A percentile compares a stretch with the other conserved stretches of the same genome.
Evolutionary conservation across 495 filamentous ascomycete species (phyloP).

Genomic region (Cercophora scortea): DNA sequence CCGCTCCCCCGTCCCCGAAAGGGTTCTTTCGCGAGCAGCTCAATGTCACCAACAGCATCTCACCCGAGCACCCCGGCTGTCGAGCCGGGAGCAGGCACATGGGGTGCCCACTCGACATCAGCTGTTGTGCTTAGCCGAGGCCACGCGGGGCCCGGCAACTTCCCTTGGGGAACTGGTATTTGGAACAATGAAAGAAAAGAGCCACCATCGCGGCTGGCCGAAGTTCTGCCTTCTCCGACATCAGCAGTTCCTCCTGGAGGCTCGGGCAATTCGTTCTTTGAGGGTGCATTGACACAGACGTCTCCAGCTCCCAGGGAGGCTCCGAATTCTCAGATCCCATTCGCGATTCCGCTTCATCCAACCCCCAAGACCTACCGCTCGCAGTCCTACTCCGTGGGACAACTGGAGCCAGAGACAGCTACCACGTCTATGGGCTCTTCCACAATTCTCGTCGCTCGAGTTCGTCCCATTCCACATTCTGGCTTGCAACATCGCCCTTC

Average conservation of each 20-base stretch:
- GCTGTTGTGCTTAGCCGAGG: constrained; percentile 47
- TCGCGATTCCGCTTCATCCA: constrained; percentile 83
- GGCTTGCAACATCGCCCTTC: constrained; percentile 76
- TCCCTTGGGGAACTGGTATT: constrained; percentile 68
- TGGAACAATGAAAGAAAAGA: constrained; percentile 76
- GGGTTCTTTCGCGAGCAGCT: constrained; percentile 54
- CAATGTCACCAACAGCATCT: constrained; percentile 68
- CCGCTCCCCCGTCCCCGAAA: constrained; percentile 39
- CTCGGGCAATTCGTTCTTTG: constrained; percentile 39
- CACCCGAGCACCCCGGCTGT: constrained; percentile 66
- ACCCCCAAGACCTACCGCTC: constrained; percentile 90
- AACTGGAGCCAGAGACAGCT: constrained; percentile 66
- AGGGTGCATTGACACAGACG: constrained; percentile 30
- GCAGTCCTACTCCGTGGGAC: constrained; percentile 94
- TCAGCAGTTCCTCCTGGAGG: constrained; percentile 49
- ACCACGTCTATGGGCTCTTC: constrained; percentile 35
- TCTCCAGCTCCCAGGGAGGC: constrained; percentile 38
- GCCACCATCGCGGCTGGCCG: constrained; percentile 61
- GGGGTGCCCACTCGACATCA: constrained; percentile 50
- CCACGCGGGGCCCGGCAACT: constrained; percentile 47
- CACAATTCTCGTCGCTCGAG: constrained; percentile 40
- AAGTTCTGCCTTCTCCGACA: constrained; percentile 71
- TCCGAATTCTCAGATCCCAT: constrained; percentile 64
- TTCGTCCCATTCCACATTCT: constrained; percentile 48
- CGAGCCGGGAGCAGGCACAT: constrained; percentile 53